Conservation (phyloP, 495 filamentous ascomycete genomes). For the Penicillium bovifimosum region DNA sequence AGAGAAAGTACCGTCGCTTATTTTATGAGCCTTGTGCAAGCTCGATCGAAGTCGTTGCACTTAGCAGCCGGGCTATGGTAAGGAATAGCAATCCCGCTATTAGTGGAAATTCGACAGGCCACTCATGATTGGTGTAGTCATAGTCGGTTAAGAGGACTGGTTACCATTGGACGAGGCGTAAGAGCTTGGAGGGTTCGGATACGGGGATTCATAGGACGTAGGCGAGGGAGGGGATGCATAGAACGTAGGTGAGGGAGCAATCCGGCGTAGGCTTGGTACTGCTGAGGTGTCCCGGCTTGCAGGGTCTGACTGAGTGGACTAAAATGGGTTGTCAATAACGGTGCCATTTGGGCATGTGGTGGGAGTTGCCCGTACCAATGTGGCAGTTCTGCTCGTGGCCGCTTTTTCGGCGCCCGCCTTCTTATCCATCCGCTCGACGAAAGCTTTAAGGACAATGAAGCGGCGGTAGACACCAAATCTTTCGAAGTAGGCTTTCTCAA, state of each 20-base stretch:
- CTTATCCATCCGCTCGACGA: not conserved
- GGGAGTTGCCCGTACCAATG: not conserved
- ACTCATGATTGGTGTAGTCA: not conserved
- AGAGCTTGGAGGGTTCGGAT: not conserved
- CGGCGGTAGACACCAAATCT: constrained; percentile 1
- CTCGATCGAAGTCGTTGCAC: not conserved
- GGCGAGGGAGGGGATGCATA: not conserved
- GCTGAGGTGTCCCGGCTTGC: not conserved
- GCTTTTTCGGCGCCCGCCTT: not conserved
- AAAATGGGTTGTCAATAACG: not conserved
- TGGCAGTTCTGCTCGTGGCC: not conserved
- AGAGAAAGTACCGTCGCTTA: too few species aligned
- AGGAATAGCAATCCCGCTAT: not conserved
- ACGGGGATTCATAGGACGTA: not conserved
- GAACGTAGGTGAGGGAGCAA: not conserved
- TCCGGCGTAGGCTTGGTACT: not conserved
- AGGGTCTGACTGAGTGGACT: not conserved
- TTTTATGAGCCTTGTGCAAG: not conserved
- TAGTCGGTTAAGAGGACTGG: not conserved
- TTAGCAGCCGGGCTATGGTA: not conserved
- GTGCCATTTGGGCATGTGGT: not conserved
- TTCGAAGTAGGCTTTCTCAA: not conserved
- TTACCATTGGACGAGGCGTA: not conserved
- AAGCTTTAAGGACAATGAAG: not conserved
- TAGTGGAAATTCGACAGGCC: not conserved